phyloP scores from a whole-genome alignment of 306 rosid genomes.

The Pyrus bretschneideri region DNA sequence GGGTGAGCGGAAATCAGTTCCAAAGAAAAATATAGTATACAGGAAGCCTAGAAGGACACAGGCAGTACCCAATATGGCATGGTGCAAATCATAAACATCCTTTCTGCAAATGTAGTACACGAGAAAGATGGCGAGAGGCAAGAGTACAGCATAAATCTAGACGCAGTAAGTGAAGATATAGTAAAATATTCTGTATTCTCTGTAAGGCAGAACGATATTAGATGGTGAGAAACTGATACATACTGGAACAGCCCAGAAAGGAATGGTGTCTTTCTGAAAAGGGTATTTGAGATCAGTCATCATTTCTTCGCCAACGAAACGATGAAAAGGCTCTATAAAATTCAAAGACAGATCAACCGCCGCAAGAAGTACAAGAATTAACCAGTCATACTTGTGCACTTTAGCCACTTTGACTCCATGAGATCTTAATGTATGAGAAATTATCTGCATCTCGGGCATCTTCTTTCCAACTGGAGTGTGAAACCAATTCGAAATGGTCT shows the following conservation, averaged over 20 bases:
- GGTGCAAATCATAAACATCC: slow-evolving; percentile 46
- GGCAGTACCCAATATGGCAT: slow-evolving; percentile 34
- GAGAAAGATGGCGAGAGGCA: slow-evolving; percentile 28
- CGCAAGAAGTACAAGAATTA: slow-evolving; percentile 34
- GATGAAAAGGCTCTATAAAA: slow-evolving; percentile 43
- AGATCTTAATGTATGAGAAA: slow-evolving; percentile 9
- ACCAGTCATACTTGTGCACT: slow-evolving; percentile 37
- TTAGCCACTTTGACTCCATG: slow-evolving; percentile 27
- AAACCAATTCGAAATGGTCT: neutral
- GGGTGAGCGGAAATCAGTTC: neutral
- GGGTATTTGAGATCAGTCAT: slow-evolving; percentile 36
- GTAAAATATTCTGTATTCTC: neutral
- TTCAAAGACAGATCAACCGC: slow-evolving; percentile 23
- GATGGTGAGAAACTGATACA: slow-evolving; percentile 4
- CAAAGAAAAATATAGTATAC: neutral
- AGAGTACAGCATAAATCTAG: slow-evolving; percentile 29
- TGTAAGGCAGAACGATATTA: neutral
- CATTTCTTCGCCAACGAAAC: slow-evolving; percentile 39
- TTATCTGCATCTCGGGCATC: slow-evolving; percentile 5
- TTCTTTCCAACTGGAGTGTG: neutral
- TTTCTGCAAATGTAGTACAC: slow-evolving; percentile 25
- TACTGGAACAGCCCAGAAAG: slow-evolving; percentile 49
- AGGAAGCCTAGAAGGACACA: neutral
- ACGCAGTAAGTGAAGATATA: neutral
- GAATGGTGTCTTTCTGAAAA: slow-evolving; percentile 30